Evolutionary conservation across 176 grass and related monocot species (phyloP).

Genomic region (Eragrostis nindensis): DNA sequence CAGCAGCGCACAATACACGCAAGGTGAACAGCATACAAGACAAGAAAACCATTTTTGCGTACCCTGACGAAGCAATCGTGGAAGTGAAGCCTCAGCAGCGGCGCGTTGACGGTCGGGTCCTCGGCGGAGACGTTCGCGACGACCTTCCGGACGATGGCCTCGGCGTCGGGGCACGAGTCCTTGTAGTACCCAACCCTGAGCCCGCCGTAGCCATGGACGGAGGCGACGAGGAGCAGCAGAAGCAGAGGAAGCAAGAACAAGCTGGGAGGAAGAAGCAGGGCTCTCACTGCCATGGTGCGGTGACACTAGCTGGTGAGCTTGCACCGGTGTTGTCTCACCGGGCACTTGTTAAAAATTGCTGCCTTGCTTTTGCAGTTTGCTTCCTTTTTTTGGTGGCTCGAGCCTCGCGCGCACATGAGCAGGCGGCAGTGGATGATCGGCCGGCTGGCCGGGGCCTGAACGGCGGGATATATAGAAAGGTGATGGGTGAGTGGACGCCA

Average conservation of each 20-base stretch:
- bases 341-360: background rate
- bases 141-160: conserved; percentile 47
- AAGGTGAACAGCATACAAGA: background rate
- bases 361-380: background rate
- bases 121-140: conserved; percentile 42
- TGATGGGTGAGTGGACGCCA: conserved; percentile 17
- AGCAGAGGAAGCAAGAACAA: conserved; percentile 12
- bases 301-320: no score
- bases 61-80: conserved; percentile 93
- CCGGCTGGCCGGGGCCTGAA: background rate
- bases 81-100: conserved; percentile 71
- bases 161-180: conserved; percentile 51
- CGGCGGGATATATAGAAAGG: conserved; percentile 6
- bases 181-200: conserved; percentile 59
- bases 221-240: background rate
- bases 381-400: conserved; percentile 15
- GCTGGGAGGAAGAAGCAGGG: background rate
- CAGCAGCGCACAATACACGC: background rate
- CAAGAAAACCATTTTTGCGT: background rate
- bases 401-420: conserved; percentile 37
- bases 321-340: background rate
- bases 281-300: conserved; percentile 14
- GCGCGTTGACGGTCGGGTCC: conserved; percentile 51
- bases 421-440: conserved; percentile 7
- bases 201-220: conserved; percentile 27